A percentile compares a stretch with the other conserved stretches of the same genome.
These are phyloP conservation scores for Bullera alba DNA, from an alignment of 768 basidiomycete genomes.

Conservation along the genomic window DNA sequence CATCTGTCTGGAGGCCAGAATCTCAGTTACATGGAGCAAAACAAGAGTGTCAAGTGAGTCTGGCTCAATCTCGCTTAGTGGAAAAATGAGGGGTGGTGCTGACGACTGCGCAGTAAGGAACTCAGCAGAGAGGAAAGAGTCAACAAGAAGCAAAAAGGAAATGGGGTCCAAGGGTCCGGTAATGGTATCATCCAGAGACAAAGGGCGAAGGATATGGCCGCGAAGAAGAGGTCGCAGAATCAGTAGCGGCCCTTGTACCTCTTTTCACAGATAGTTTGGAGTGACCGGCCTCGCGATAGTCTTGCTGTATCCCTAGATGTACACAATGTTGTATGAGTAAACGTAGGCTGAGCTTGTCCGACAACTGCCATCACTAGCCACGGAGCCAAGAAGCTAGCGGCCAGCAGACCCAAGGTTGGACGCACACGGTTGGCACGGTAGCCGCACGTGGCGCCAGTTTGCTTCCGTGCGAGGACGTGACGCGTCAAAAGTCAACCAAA, in stretches of 20 bases:
- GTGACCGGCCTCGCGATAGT: too few relatives aligned
- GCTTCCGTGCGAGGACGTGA: too few relatives aligned
- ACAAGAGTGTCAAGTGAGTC: slow-evolving; percentile 46
- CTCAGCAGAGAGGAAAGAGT: slow-evolving; percentile 29
- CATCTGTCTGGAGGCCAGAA: slow-evolving; percentile 45
- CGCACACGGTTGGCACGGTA: too few relatives aligned
- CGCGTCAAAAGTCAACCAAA: too few relatives aligned
- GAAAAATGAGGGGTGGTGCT: background rate
- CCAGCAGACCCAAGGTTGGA: too few relatives aligned
- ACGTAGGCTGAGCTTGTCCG: too few relatives aligned
- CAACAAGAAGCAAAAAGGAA: slow-evolving; percentile 12
- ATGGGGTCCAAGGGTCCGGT: background rate
- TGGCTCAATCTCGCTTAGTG: background rate
- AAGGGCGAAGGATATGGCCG: slow-evolving; percentile 6
- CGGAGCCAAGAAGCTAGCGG: too few relatives aligned
- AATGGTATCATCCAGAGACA: slow-evolving; percentile 22
- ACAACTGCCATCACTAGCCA: too few relatives aligned
- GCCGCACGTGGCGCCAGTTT: too few relatives aligned
- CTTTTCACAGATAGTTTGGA: too few relatives aligned
- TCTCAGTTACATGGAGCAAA: slow-evolving; percentile 46
- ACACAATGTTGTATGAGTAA: too few relatives aligned
- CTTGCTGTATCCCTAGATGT: too few relatives aligned
- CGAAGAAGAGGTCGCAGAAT: background rate
- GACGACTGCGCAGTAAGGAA: slow-evolving; percentile 24
- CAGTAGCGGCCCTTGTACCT: background rate